These are phyloP conservation scores for Globisporangium echinulatum DNA, from an alignment of 352 stramenopile genomes.

Conservation along the genomic window DNA sequence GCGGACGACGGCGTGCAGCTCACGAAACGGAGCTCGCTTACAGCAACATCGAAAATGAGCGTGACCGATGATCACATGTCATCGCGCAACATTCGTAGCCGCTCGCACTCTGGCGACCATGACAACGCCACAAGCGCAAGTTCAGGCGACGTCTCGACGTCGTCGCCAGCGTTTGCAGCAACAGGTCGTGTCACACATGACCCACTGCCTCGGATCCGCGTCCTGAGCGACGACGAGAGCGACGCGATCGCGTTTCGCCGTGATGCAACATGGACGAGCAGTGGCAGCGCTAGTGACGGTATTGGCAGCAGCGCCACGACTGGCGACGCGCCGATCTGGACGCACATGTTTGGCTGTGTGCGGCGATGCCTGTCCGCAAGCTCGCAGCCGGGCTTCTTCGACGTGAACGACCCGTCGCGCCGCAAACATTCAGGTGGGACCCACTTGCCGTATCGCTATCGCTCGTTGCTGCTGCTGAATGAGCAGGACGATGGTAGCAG, in stretches of 20 bases:
- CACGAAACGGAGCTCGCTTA: constrained; percentile 8
- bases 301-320: background rate
- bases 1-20: background rate
- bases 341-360: constrained; percentile 11
- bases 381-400: constrained; percentile 23
- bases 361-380: constrained; percentile 12
- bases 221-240: background rate
- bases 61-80: background rate
- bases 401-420: constrained; percentile 22
- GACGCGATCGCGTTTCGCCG: constrained; percentile 1
- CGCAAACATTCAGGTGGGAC: constrained; percentile 28
- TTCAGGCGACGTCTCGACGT: background rate
- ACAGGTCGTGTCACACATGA: background rate
- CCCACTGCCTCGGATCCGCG: constrained; percentile 1
- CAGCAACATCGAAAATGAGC: background rate
- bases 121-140: constrained; percentile 5
- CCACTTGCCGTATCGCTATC: constrained; percentile 12
- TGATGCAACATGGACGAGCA: constrained; percentile 3
- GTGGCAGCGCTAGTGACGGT: background rate
- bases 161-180: background rate
- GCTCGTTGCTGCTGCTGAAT: constrained; percentile 11
- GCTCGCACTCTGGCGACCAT: background rate
- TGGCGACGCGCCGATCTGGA: constrained; percentile 1
- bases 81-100: background rate
- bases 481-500: background rate